phyloP scores from a whole-genome alignment of 345 rosid species.

The Hevea brasiliensis region DNA sequence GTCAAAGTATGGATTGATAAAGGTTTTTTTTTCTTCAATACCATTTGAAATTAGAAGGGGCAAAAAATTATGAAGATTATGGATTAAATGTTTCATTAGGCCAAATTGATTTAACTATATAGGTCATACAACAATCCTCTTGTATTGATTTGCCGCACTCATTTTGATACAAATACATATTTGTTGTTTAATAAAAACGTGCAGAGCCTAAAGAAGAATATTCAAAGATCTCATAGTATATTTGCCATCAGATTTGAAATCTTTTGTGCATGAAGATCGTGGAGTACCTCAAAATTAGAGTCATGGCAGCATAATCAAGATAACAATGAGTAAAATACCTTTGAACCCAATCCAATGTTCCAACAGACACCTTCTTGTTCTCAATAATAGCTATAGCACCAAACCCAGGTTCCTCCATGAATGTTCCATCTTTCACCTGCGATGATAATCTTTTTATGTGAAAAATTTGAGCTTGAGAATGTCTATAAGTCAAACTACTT shows the following conservation, averaged over 20 bases:
- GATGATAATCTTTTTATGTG: slow-evolving; percentile 10
- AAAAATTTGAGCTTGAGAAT: not conserved
- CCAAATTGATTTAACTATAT: not conserved
- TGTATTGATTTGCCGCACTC: not conserved
- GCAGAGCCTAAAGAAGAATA: not conserved
- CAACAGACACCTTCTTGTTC: slow-evolving; percentile 73
- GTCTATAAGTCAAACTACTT: not conserved
- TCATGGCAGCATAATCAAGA: not conserved
- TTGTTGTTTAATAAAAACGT: not conserved
- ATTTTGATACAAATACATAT: not conserved
- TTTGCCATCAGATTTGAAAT: slow-evolving; percentile 10
- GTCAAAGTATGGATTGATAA: no score
- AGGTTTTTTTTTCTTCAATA: no score
- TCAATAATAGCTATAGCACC: slow-evolving; percentile 75
- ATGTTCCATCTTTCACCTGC: slow-evolving; percentile 83
- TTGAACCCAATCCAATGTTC: slow-evolving; percentile 83
- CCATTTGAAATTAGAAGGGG: no score
- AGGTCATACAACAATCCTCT: not conserved
- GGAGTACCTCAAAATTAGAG: not conserved
- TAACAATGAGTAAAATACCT: slow-evolving; percentile 47
- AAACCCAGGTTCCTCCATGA: slow-evolving; percentile 90
- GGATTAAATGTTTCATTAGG: not conserved
- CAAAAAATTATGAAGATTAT: no score
- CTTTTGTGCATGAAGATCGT: not conserved
- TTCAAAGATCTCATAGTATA: not conserved